Evolutionary conservation across 2,329 filamentous ascomycete species (phyloP), one percentile per base, ranked within the genome.

Genomic region (Venturia effusa): DNA sequence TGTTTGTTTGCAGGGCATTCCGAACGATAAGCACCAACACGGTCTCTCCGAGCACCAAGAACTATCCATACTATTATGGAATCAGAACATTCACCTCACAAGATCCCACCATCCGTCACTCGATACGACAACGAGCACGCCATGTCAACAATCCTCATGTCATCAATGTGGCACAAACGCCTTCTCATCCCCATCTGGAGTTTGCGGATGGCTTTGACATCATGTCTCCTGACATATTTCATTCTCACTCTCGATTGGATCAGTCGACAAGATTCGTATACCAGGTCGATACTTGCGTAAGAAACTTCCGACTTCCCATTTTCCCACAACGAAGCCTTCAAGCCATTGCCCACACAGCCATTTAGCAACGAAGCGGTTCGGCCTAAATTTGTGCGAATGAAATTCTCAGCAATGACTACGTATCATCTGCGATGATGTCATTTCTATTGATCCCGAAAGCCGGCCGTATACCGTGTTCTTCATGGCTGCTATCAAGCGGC

Each of bases 161-260:
- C 51, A 57, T 57, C 51, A 57, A 57, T 17, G 34, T 57, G 51
- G 51, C 51, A 57, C 10, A 57, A 57, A 24, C 51, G 51, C 5
- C 6, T 57, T 30, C 15, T 57, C 5, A 34, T 57, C 8, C 51
- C 51, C 15, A 34, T 57, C 15, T 57, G 51, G 51, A 30, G 27
- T 34, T 19, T 57, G 19, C 51, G 51, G 7, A 34, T 34, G 51
- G 51, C 19, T 34, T 24, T 57, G 22, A 57, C 51, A 57, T 19
- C 27, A 34, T 57, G 30, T 57, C 51, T 57, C n/a, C 34, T 57
- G 30, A 57, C 30, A 10, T 57, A 34, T 24, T 57, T 57, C 51
- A 57, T 57, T 24, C 27, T 34, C 19, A 57, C 30, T 34, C 19
- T 57, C 27, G 51, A 57, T 11, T 57, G 51, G 51, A 10, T 57